Evolutionary conservation across 257 asterid species (phyloP), one percentile per base, ranked within the genome.

Genomic region (Jacaranda mimosifolia): DNA sequence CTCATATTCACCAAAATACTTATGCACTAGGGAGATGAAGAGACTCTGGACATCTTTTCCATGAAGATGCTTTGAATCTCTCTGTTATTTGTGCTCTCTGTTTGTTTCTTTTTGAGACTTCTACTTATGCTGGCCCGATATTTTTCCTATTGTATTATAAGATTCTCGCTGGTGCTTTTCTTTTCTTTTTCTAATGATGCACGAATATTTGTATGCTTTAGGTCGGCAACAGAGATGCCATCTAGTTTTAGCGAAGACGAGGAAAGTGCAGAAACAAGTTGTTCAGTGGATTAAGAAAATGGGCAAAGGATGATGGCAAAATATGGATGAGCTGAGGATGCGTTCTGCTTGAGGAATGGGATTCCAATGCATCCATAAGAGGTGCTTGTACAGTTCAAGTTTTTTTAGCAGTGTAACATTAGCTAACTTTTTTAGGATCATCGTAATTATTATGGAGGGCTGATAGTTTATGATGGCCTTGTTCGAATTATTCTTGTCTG

Each of bases 241-340:
- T 81, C 96, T 42, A 85, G 92, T 85, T 86, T 85, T 70, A 89
- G 91, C 38, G 91, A 88, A 84, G 94, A 87, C 49, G 91, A 87
- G 53, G 90, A 85, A 81, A 85, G 89, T 73, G 91, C 82, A n/a
- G 96, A 90, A 72, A 89, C 92, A 39, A 86, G 91, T 89, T 86
- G 88, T 49, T 91, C 90, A 0, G 82, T 63, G 76, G 93, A 85
- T 43, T 88, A 80, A 81, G 80, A 74, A 48, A 64, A 62, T 38
- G 56, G 45, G 63, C 45, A 43, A 63, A 1, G 9, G 39, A 39
- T 14, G 32, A 56, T 52, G 77, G 79, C 63, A 32, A 39, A 39
- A 9, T 1, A 19, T 58, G 76, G 49, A 55, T 52, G 57, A 64
- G 35, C 26, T 49, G 12, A 49, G 17, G 14, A 57, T 18, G 65